These are phyloP conservation scores for Scutellaria galericulata DNA, from an alignment of 257 asterid genomes.

Conservation along the genomic window DNA sequence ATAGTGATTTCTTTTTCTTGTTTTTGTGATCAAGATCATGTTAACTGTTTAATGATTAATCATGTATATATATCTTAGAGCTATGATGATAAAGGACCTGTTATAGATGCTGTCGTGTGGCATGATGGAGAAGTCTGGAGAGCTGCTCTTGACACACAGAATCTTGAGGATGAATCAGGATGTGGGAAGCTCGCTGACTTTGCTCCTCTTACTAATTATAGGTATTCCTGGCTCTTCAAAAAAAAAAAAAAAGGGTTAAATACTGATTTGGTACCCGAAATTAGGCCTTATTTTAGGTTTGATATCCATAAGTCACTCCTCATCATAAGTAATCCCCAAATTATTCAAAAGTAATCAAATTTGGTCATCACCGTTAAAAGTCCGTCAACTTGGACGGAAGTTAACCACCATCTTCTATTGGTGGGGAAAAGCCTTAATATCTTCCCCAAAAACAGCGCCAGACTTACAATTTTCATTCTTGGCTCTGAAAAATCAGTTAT, in stretches of 20 bases:
- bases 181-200: constrained; percentile 85
- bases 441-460: too few relatives aligned
- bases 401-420: too few relatives aligned
- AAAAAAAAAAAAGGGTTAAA: background rate
- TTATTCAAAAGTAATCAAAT: too few relatives aligned
- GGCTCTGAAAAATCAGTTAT: too few relatives aligned
- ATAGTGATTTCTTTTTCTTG: constrained; percentile 13
- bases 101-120: constrained; percentile 98
- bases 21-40: constrained; percentile 30
- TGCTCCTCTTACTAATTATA: constrained; percentile 89
- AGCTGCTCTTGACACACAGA: constrained; percentile 94
- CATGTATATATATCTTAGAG: constrained; percentile 47
- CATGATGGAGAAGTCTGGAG: constrained; percentile 97
- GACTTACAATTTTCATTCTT: too few relatives aligned
- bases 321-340: too few relatives aligned
- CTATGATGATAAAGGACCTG: constrained; percentile 95
- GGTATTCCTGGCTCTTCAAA: constrained; percentile 51
- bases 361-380: too few relatives aligned
- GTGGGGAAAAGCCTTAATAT: too few relatives aligned
- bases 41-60: constrained; percentile 34
- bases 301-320: too few relatives aligned
- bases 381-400: too few relatives aligned
- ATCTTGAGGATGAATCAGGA: constrained; percentile 82
- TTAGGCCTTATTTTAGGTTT: too few relatives aligned
- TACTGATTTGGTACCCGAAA: too few relatives aligned